These are phyloP conservation scores for Stachybotrys chlorohalonatus DNA, from an alignment of 2,329 filamentous ascomycete genomes.

Conservation along the genomic window DNA sequence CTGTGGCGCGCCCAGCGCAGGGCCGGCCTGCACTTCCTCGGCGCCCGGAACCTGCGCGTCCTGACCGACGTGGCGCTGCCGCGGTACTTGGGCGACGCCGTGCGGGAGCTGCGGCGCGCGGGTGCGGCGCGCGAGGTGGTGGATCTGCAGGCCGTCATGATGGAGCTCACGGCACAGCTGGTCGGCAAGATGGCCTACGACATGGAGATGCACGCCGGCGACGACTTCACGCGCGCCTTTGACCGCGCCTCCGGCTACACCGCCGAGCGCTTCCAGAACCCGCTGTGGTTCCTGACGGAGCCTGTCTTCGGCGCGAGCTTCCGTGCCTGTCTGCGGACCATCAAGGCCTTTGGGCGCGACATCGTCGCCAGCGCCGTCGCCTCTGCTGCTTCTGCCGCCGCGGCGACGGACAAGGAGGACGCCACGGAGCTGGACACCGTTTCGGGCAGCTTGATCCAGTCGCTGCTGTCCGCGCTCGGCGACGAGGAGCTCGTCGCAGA, in stretches of 20 bases:
- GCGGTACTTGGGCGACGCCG: constrained; percentile 35
- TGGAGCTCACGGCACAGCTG: constrained; percentile 54
- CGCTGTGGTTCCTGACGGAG: constrained; percentile 52
- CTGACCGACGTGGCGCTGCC: constrained; percentile 51
- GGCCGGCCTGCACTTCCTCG: constrained; percentile 52
- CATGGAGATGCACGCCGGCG: constrained; percentile 56
- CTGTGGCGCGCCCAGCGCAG: constrained; percentile 55
- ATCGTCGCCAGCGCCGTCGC: constrained; percentile 47
- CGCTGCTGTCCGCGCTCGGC: constrained; percentile 46
- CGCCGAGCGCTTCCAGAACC: constrained; percentile 56
- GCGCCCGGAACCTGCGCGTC: constrained; percentile 44
- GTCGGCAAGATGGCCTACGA: constrained; percentile 63
- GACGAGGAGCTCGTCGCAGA: constrained; percentile 49
- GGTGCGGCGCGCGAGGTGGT: constrained; percentile 20
- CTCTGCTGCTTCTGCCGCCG: constrained; percentile 17
- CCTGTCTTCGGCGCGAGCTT: constrained; percentile 35
- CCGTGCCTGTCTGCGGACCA: constrained; percentile 35
- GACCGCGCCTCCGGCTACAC: constrained; percentile 53
- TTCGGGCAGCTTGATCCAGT: constrained; percentile 51
- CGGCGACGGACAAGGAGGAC: not conserved
- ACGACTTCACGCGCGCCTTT: constrained; percentile 52
- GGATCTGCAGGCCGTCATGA: constrained; percentile 51
- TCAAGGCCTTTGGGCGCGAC: constrained; percentile 45
- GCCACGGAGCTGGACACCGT: constrained; percentile 17
- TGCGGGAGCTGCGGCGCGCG: constrained; percentile 24